Evolutionary conservation across 805 yeast genomes (phyloP).

Genomic region (Metschnikowia continentalis): DNA sequence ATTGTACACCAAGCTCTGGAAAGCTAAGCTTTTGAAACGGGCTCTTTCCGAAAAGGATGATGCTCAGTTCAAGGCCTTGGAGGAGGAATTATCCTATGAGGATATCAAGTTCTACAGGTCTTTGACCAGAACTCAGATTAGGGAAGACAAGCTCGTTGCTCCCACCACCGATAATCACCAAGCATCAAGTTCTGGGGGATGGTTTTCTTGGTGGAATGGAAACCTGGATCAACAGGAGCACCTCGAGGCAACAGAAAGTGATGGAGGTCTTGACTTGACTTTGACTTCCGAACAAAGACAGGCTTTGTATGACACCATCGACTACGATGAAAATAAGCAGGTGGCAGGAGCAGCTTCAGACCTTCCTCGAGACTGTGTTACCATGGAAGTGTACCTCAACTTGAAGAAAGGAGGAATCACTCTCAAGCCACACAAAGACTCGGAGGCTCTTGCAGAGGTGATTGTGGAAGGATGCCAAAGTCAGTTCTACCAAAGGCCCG

Average conservation of each 20-base stretch:
- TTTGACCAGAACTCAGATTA: constrained; percentile 62
- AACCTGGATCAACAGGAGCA: constrained; percentile 15
- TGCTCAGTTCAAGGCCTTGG: constrained; percentile 44
- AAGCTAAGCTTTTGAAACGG: constrained; percentile 44
- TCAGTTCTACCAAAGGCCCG: constrained; percentile 70
- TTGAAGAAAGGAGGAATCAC: constrained; percentile 76
- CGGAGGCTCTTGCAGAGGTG: constrained; percentile 63
- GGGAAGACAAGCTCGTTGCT: constrained; percentile 46
- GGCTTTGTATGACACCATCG: constrained; percentile 91
- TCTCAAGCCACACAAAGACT: constrained; percentile 40
- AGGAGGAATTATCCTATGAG: constrained; percentile 60
- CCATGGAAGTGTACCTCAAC: constrained; percentile 61
- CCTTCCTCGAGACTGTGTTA: constrained; percentile 68
- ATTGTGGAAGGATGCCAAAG: constrained; percentile 78
- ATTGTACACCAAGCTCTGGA: constrained; percentile 66
- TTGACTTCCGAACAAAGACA: constrained; percentile 82
- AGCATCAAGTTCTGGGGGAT: constrained; percentile 39
- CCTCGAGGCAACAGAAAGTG: constrained; percentile 28
- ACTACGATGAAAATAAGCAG: constrained; percentile 66
- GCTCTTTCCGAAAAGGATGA: constrained; percentile 18
- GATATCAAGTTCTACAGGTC: constrained; percentile 84
- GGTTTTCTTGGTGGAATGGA: constrained; percentile 74
- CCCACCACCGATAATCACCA: constrained; percentile 13
- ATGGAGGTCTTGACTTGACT: constrained; percentile 23
- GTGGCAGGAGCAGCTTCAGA: constrained; percentile 48